Evolutionary conservation across 1,284 basidiomycete genomes (phyloP).

Genomic region (Lignosus rhinocerotis): DNA sequence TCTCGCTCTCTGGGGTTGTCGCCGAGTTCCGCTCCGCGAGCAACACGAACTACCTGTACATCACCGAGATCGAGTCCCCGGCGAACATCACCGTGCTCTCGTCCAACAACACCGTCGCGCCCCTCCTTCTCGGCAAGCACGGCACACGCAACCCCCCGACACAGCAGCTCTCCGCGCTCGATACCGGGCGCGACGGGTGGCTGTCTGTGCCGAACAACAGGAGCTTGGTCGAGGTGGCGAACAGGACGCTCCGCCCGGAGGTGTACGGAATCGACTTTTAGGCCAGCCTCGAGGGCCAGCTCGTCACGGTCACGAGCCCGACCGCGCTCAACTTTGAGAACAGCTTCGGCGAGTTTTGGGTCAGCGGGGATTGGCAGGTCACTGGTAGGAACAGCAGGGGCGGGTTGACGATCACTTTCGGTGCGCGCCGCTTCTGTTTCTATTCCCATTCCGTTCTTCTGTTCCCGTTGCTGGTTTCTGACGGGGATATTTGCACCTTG

Average conservation of each 20-base stretch:
- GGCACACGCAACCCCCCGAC: conserved; percentile 49
- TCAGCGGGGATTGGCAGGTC: conserved; percentile 54
- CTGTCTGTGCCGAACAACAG: conserved; percentile 56
- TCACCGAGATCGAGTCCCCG: conserved; percentile 54
- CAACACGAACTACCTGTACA: conserved; percentile 45
- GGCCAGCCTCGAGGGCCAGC: conserved; percentile 59
- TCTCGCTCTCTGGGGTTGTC: conserved; percentile 49
- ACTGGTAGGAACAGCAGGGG: conserved; percentile 56
- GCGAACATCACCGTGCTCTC: conserved; percentile 49
- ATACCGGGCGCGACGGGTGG: conserved; percentile 52
- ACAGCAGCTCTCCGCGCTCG: conserved; percentile 47
- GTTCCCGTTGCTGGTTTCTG: too few species aligned
- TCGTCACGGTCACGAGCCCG: conserved; percentile 54
- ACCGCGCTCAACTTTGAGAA: conserved; percentile 51
- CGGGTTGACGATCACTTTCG: conserved; percentile 54
- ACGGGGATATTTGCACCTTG: too few species aligned
- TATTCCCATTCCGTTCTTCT: neutral
- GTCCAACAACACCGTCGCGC: conserved; percentile 45
- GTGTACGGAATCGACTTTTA: conserved; percentile 62
- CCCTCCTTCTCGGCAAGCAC: conserved; percentile 51
- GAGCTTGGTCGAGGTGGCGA: conserved; percentile 44
- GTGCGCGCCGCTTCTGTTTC: conserved; percentile 29
- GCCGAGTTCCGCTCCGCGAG: conserved; percentile 48
- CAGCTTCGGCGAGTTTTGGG: conserved; percentile 59
- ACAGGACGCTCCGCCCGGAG: conserved; percentile 48